These are phyloP conservation scores for Boletus pseudo-olivaceus DNA, from an alignment of 768 basidiomycete genomes.

Conservation along the genomic window DNA sequence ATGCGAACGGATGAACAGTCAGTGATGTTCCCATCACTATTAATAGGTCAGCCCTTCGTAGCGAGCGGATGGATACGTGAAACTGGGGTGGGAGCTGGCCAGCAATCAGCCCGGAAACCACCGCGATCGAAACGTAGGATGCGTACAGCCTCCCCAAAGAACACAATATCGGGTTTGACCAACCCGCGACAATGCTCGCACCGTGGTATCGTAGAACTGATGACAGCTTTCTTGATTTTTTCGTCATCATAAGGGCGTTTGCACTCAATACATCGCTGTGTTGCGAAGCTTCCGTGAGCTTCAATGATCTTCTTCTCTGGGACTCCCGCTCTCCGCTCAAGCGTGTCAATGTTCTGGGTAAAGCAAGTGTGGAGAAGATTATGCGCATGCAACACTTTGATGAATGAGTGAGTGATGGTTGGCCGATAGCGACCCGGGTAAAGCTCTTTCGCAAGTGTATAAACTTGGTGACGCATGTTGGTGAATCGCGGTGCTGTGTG, in stretches of 20 bases:
- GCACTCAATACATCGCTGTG: slow-evolving; percentile 82
- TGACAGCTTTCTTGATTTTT: slow-evolving; percentile 64
- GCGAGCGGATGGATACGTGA: slow-evolving; percentile 47
- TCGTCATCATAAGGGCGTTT: slow-evolving; percentile 51
- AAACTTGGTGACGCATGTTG: slow-evolving; percentile 48
- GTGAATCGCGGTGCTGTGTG: background rate
- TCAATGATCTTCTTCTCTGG: slow-evolving; percentile 76
- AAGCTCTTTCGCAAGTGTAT: slow-evolving; percentile 88
- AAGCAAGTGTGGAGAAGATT: slow-evolving; percentile 71
- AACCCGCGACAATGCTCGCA: slow-evolving; percentile 69
- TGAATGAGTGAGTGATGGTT: slow-evolving; percentile 86
- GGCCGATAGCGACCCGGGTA: slow-evolving; percentile 90
- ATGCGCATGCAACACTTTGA: slow-evolving; percentile 73
- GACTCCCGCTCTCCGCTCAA: slow-evolving; percentile 82
- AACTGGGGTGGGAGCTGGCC: slow-evolving; percentile 71
- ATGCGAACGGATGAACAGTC: slow-evolving; percentile 84
- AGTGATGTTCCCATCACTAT: slow-evolving; percentile 91
- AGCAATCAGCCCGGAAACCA: background rate
- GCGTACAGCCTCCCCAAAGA: slow-evolving; percentile 79
- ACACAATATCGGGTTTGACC: slow-evolving; percentile 93
- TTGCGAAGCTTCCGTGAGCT: slow-evolving; percentile 94
- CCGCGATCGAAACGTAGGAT: background rate
- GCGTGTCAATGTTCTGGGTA: slow-evolving; percentile 91
- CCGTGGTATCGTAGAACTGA: slow-evolving; percentile 52
- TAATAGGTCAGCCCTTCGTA: slow-evolving; percentile 75